Base-by-base conservation (phyloP, 1,284 basidiomycete species). In the Cystobasidium slooffiae region DNA sequence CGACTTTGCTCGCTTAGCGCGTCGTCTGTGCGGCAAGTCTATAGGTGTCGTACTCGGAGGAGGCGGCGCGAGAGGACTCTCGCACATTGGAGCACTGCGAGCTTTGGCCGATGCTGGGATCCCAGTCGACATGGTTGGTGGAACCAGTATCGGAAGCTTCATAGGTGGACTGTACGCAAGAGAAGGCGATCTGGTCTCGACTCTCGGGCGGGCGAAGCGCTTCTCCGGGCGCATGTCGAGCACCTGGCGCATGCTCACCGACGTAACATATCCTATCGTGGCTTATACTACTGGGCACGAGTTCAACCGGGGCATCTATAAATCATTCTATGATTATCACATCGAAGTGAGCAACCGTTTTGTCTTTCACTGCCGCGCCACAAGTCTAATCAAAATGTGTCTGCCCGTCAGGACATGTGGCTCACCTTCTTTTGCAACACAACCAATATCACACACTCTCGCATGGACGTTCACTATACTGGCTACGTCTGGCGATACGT, bases 351-450 rank as follows among this genome's bases (percentile, higher is more conserved):
- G 64, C 65, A 8, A 12, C 18, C 14, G 12, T 20, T 55, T 8
- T 20, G 52, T 44, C 12, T 58, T 20, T 10, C 12, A 22, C 41
- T n/a, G 22, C 24, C n/a, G 53, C 55, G 8, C n/a, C 39, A 31
- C 24, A 24, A 43, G 24, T 18, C 20, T 41, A 37, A n/a, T 44
- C 47, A n/a, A 63, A 3, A 7, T 24, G 56, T 43, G 22, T 69
- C 37, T 62, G 65, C 69, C 72, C 37, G 1, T 66, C 58, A 73
- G 84, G 94, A 97, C 83, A 96, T 97, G 91, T 99, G 96, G 97
- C 86, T 99, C 4, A 96, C 97, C 1, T 99, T 91, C 84, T 99
- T 95, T 84, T 97, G 94, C 84, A 98, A 98, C 58, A 94, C 95
- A 7, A 97, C 97, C n/a, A 98, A 98, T 81, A 97, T 99, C 81